Conservation (phyloP, 345 rosid genomes). For the Dipteronia dyeriana region DNA sequence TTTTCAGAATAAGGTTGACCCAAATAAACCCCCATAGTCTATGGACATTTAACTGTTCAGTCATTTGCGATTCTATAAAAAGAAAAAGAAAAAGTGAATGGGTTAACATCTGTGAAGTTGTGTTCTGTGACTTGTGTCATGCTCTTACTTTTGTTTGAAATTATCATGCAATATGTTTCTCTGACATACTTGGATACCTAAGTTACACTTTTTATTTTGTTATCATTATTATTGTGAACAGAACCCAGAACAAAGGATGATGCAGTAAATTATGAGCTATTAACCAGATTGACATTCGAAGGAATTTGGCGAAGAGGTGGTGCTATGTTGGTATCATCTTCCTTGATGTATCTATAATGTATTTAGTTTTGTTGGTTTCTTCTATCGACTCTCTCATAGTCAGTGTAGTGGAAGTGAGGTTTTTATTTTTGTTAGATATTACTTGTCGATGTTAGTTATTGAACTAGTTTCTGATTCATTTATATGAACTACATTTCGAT, state of each 20-base stretch:
- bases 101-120: not conserved
- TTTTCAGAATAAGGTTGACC: no score
- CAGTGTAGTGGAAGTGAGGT: constrained; percentile 6
- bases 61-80: no score
- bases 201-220: not conserved
- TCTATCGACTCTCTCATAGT: not conserved
- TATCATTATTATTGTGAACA: not conserved
- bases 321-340: not conserved
- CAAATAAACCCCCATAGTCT: not conserved
- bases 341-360: not conserved
- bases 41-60: not conserved
- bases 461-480: not conserved
- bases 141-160: not conserved
- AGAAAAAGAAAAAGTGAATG: not conserved
- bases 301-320: not conserved
- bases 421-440: not conserved
- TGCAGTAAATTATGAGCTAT: not conserved
- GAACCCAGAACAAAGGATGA: not conserved
- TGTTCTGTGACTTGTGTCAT: not conserved
- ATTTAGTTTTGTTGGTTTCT: not conserved
- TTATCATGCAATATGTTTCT: not conserved
- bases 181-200: not conserved
- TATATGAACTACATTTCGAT: not conserved
- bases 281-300: constrained; percentile 9
- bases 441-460: not conserved